Evolutionary conservation across 2,329 filamentous ascomycete species (phyloP).

Genomic region (Amauroascus niger): DNA sequence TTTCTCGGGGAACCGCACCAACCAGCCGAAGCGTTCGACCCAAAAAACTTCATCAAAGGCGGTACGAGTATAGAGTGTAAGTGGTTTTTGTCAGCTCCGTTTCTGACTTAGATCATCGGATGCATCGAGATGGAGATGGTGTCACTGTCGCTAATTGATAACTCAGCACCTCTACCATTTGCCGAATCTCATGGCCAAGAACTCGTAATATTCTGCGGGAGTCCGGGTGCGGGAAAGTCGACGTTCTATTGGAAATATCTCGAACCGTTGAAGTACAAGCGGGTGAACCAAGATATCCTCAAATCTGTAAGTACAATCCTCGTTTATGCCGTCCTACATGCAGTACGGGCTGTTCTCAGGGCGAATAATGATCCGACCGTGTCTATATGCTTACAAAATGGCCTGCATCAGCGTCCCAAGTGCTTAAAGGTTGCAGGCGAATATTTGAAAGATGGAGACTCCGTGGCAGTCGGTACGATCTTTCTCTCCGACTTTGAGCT

Average conservation of each 20-base stretch:
- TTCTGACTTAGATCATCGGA: background rate
- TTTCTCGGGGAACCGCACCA: slow-evolving; percentile 62
- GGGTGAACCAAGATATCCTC: slow-evolving; percentile 82
- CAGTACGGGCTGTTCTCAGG: background rate
- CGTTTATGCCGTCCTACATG: slow-evolving; percentile 15
- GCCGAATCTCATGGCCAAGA: slow-evolving; percentile 59
- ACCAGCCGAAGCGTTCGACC: slow-evolving; percentile 64
- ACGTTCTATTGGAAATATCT: slow-evolving; percentile 76
- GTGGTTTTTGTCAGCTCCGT: slow-evolving; percentile 10
- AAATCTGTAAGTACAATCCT: slow-evolving; percentile 51
- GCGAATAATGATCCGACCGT: background rate
- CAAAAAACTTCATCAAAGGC: slow-evolving; percentile 45
- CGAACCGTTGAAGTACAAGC: slow-evolving; percentile 66
- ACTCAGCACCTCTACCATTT: slow-evolving; percentile 27
- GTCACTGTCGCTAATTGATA: slow-evolving; percentile 1
- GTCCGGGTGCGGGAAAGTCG: slow-evolving; percentile 83
- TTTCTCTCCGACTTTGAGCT: background rate
- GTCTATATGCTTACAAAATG: slow-evolving; percentile 1
- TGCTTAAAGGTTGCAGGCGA: slow-evolving; percentile 63
- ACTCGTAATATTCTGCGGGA: slow-evolving; percentile 76
- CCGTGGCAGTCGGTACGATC: slow-evolving; percentile 66
- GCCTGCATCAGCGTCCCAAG: slow-evolving; percentile 43
- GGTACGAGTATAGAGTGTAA: slow-evolving; percentile 29
- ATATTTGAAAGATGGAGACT: slow-evolving; percentile 53
- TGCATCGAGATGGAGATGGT: background rate